Evolutionary conservation across 495 filamentous ascomycete genomes (phyloP).

Genomic region (Neurospora cerealis): DNA sequence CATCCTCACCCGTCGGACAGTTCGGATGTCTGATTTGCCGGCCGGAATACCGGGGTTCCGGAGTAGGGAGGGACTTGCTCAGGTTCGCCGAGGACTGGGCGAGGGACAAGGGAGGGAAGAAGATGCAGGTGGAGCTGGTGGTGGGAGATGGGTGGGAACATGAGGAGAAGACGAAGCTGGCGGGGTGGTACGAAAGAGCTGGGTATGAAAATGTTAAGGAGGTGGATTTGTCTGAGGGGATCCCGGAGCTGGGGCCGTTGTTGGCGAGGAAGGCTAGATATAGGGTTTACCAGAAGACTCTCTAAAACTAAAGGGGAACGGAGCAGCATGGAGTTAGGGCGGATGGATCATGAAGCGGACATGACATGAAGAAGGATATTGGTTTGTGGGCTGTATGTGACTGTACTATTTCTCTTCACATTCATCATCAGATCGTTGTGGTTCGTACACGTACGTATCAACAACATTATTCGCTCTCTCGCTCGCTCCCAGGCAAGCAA

Average conservation of each 20-base stretch:
- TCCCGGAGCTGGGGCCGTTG: neutral
- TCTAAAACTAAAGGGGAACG: neutral
- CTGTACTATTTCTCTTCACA: too few species aligned
- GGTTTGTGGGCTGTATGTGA: neutral
- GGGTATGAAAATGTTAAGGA: neutral
- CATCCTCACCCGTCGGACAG: neutral
- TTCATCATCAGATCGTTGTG: too few species aligned
- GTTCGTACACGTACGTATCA: neutral
- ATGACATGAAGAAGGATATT: neutral
- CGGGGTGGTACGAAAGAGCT: slow-evolving; percentile 1
- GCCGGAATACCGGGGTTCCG: neutral
- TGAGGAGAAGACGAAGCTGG: neutral
- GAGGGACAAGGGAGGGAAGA: neutral
- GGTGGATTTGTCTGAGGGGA: neutral
- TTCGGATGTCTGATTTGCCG: neutral
- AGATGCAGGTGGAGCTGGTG: slow-evolving; percentile 4
- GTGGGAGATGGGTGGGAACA: neutral
- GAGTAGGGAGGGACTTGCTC: neutral
- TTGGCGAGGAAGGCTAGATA: neutral
- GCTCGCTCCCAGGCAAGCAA: neutral
- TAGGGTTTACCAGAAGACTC: slow-evolving; percentile 3
- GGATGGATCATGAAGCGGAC: neutral
- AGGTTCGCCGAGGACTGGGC: neutral
- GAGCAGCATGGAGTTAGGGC: neutral
- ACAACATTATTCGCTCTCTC: neutral